phyloP scores from a whole-genome alignment of 2,329 filamentous ascomycete species.

The Elsinoe australis region DNA sequence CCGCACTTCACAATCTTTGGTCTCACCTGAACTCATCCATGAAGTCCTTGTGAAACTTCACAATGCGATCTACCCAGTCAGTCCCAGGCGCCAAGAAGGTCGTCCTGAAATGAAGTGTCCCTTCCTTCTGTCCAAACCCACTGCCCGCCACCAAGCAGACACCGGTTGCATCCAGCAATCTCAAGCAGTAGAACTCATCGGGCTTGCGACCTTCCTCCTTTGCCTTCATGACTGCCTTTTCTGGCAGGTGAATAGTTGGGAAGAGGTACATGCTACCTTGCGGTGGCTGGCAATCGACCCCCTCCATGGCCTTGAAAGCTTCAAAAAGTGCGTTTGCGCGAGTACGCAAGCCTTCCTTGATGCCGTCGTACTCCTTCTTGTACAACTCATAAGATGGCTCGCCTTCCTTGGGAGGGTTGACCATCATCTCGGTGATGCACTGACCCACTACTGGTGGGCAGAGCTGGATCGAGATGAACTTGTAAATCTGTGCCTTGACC shows the following conservation, averaged over 20 bases:
- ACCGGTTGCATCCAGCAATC: constrained; percentile 84
- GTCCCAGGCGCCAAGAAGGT: constrained; percentile 95
- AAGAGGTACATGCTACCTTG: constrained; percentile 99
- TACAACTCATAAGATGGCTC: constrained; percentile 81
- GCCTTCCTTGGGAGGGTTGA: constrained; percentile 81
- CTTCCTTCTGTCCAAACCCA: constrained; percentile 90
- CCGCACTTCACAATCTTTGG: background rate
- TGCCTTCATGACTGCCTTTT: constrained; percentile 70
- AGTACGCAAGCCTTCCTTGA: constrained; percentile 68
- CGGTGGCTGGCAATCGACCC: constrained; percentile 80
- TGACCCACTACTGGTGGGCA: constrained; percentile 93
- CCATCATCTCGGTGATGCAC: constrained; percentile 95
- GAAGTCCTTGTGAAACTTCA: constrained; percentile 86
- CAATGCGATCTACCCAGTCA: constrained; percentile 81
- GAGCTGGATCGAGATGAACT: constrained; percentile 94
- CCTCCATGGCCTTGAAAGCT: constrained; percentile 91
- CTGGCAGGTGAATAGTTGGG: constrained; percentile 77
- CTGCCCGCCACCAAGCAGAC: constrained; percentile 89
- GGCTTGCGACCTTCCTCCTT: constrained; percentile 61
- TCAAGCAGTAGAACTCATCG: constrained; percentile 92
- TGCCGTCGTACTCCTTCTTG: constrained; percentile 72
- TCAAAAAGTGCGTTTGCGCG: constrained; percentile 80
- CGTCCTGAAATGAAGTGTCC: constrained; percentile 86
- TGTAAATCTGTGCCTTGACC: constrained; percentile 93
- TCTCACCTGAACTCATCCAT: constrained; percentile 63